Conservation (phyloP, 208 protist species). For the Crithidia mellificae region DNA sequence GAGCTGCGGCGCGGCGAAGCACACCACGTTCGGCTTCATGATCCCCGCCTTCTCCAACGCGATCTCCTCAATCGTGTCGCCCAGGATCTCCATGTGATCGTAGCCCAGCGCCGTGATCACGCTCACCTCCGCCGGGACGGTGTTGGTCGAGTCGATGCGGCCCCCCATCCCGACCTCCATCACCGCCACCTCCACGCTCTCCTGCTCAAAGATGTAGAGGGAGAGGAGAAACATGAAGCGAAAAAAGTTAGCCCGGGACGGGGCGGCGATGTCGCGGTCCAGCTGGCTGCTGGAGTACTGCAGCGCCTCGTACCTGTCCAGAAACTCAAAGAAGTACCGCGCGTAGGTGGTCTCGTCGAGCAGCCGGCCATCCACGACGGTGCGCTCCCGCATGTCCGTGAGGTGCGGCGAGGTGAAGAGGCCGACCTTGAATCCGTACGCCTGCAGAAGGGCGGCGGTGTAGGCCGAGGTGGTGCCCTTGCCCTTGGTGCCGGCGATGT, state of each 20-base stretch:
- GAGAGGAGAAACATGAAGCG: conserved; percentile 87
- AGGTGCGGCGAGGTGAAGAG: conserved; percentile 93
- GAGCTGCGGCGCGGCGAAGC: conserved; percentile 69
- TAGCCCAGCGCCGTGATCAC: conserved; percentile 91
- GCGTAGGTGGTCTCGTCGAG: conserved; percentile 71
- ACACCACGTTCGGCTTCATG: conserved; percentile 82
- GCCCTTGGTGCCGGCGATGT: conserved; percentile 93
- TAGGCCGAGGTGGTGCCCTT: conserved; percentile 90
- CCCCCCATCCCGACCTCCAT: conserved; percentile 96
- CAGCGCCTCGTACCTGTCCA: conserved; percentile 56
- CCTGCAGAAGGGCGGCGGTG: conserved; percentile 76
- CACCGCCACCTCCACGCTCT: conserved; percentile 90
- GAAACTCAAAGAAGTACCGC: conserved; percentile 78
- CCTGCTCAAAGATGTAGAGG: conserved; percentile 71
- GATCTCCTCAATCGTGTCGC: conserved; percentile 93
- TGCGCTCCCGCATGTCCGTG: conserved; percentile 83
- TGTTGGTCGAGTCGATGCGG: conserved; percentile 92
- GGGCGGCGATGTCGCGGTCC: conserved; percentile 41
- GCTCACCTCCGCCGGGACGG: conserved; percentile 80
- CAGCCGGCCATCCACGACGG: conserved; percentile 74
- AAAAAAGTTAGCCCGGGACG: conserved; percentile 73
- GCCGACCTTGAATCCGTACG: conserved; percentile 84
- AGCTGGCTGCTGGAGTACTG: conserved; percentile 59
- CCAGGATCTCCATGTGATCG: conserved; percentile 94
- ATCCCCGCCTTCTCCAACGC: conserved; percentile 94